Evolutionary conservation across 2,329 filamentous ascomycete species (phyloP).

Genomic region (Aureobasidium musti): DNA sequence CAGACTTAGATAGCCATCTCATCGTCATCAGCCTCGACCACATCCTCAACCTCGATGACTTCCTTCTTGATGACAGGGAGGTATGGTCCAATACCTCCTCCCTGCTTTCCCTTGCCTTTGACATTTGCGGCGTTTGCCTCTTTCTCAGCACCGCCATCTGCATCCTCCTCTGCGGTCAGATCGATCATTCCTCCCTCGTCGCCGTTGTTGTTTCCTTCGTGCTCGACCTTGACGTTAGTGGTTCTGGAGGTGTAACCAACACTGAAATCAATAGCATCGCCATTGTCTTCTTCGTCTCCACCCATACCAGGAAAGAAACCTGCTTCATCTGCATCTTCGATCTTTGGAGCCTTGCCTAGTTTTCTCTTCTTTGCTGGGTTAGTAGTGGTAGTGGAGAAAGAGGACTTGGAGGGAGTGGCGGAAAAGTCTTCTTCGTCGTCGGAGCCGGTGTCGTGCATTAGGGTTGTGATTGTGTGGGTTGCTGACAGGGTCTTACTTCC

Average conservation of each 20-base stretch:
- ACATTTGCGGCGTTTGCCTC: background rate
- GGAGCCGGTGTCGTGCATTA: slow-evolving; percentile 8
- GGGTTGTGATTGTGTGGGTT: background rate
- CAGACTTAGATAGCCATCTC: background rate
- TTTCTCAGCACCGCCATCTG: background rate
- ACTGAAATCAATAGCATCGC: slow-evolving; percentile 1
- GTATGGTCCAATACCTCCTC: no score
- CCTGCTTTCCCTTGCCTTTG: background rate
- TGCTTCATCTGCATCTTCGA: background rate
- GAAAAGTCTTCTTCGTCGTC: slow-evolving; percentile 26
- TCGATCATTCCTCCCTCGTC: no score
- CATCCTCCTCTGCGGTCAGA: no score
- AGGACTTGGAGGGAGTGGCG: background rate
- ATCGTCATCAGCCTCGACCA: background rate
- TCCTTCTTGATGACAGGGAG: background rate
- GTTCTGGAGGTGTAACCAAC: background rate
- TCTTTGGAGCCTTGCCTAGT: background rate
- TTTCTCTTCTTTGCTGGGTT: slow-evolving; percentile 20
- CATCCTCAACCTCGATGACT: background rate
- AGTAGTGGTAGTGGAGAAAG: no score
- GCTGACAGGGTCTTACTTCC: background rate
- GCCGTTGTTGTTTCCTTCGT: no score
- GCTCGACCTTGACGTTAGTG: background rate
- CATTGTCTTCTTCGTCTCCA: background rate
- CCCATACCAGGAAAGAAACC: background rate